These are phyloP conservation scores for Lichenothelia convexa DNA, from an alignment of 495 filamentous ascomycete species.

Conservation along the genomic window DNA sequence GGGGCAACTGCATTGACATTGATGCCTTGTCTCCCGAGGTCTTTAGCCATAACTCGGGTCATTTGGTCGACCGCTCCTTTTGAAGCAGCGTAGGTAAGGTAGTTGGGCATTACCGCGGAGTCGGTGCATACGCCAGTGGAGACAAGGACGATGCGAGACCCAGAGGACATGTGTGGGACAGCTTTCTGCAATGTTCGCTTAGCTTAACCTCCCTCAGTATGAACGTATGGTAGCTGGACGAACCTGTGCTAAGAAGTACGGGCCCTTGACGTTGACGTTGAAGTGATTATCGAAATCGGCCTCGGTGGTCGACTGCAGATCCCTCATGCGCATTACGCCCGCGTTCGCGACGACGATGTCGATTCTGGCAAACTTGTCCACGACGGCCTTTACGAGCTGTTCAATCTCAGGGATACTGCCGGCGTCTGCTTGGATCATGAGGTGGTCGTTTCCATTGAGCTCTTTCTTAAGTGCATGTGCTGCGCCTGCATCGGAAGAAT, in stretches of 20 bases:
- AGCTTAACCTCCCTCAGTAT: too few relatives aligned
- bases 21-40: too few relatives aligned
- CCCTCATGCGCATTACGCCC: conserved; percentile 32
- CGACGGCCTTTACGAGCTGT: conserved; percentile 25
- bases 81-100: too few relatives aligned
- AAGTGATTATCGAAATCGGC: conserved; percentile 38
- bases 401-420: conserved; percentile 24
- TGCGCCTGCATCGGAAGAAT: conserved; percentile 29
- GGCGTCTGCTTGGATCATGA: conserved; percentile 37
- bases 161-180: too few relatives aligned
- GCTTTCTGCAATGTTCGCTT: too few relatives aligned
- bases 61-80: too few relatives aligned
- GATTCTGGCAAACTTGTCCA: conserved; percentile 31
- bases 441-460: conserved; percentile 31
- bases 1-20: too few relatives aligned
- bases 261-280: conserved; percentile 46
- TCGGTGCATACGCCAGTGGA: too few relatives aligned
- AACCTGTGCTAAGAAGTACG: conserved; percentile 41
- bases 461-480: conserved; percentile 37
- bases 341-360: conserved; percentile 50
- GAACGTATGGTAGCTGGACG: too few relatives aligned
- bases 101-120: too few relatives aligned
- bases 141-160: too few relatives aligned
- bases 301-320: conserved; percentile 39
- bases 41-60: too few relatives aligned